Evolutionary conservation across 2,329 filamentous ascomycete species (phyloP), one percentile per base, ranked within the genome.

Genomic region (Sporothrix dimorphospora): DNA sequence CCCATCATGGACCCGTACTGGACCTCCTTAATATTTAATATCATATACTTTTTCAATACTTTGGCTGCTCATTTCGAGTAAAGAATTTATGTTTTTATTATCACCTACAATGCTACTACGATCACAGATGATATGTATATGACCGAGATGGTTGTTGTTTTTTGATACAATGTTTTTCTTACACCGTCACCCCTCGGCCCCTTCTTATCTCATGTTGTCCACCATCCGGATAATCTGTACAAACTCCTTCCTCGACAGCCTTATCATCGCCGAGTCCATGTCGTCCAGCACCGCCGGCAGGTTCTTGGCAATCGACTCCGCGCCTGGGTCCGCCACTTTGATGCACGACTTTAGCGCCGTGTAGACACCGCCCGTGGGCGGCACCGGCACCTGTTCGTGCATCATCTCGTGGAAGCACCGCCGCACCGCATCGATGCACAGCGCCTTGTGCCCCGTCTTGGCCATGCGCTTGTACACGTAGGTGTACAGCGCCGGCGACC

Each of bases 381-480:
- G 69, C 19, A 92, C 82, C 0, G 82, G 80, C 1, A 86, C 85
- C 0, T 82, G 74, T 77, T 92, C 90, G 63, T 80, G 79, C 21
- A 82, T 74, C 87, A 92, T 90, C 77, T 90, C 88, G 1, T 84
- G 83, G n/a, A 88, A 83, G 77, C 86, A 87, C 73, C 81, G 84
- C n/a, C 83, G 84, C 74, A 88, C 80, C 27, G 82, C 85, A 72
- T 83, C 82, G 70, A 79, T 83, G 78, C 83, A 89, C 74, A 81
- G 78, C 65, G 72, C 76, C 71, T 83, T 79, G 74, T 86, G 81
- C 0, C 79, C 76, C 0, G 84, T 83, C 4, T 81, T 77, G 0
- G 85, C 84, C 70, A 89, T 82, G 38, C 82, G 77, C 16, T 78
- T 75, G 77, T 88, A 91, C 34, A 89, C 80, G 45, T 85, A 80